These are phyloP conservation scores for Lycium ferocissimum DNA, from an alignment of 257 asterid species.

Conservation along the genomic window DNA sequence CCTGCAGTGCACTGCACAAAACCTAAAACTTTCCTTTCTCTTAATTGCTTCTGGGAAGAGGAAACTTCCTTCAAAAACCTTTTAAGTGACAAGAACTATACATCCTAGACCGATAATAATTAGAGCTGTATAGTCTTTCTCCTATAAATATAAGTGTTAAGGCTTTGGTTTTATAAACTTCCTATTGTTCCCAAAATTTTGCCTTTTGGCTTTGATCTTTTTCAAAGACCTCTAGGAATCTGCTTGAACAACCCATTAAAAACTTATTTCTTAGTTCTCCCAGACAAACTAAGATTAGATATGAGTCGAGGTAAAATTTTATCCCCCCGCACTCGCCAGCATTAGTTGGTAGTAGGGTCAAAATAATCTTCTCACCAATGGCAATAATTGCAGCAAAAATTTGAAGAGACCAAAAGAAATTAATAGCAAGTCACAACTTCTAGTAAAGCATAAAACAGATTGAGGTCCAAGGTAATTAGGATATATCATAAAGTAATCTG, in stretches of 20 bases:
- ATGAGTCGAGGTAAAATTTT: neutral
- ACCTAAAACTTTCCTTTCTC: constrained; percentile 5
- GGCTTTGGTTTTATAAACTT: neutral
- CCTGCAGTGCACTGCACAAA: neutral
- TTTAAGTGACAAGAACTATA: neutral
- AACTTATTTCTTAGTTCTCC: constrained; percentile 16
- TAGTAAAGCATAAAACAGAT: constrained; percentile 24
- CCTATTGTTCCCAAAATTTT: neutral
- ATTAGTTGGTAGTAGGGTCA: constrained; percentile 3
- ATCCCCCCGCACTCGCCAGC: neutral
- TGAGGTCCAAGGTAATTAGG: neutral
- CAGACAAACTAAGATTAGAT: neutral
- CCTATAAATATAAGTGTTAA: neutral
- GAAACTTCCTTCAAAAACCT: constrained; percentile 1
- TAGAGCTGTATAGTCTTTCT: neutral
- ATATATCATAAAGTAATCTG: neutral
- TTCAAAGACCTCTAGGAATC: neutral
- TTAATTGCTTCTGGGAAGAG: neutral
- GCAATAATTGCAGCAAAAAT: neutral
- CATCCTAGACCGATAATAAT: constrained; percentile 7
- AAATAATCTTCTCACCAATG: neutral
- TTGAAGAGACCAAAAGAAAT: constrained; percentile 3
- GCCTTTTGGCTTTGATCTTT: constrained; percentile 3
- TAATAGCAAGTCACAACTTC: neutral
- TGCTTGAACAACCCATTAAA: neutral